Evolutionary conservation across 139 green algal species (phyloP).

Genomic region (Deuterostichococcus epilithicus): DNA sequence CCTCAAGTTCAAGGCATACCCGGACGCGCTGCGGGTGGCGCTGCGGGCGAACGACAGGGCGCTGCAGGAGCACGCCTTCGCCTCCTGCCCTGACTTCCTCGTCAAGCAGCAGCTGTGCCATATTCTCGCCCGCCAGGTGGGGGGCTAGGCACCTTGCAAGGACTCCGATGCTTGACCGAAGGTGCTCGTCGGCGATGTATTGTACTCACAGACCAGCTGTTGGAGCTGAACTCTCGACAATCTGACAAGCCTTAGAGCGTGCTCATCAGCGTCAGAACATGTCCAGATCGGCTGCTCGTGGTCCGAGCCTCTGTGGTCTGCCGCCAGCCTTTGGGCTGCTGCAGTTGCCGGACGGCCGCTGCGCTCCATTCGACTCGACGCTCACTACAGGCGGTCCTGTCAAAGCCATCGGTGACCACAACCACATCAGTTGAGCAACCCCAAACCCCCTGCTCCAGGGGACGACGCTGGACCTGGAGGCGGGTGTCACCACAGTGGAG

Average conservation of each 20-base stretch:
- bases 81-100: constrained; percentile 50
- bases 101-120: constrained; percentile 91
- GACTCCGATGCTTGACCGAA: constrained; percentile 16
- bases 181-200: constrained; percentile 17
- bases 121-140: constrained; percentile 78
- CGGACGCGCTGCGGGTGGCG: constrained; percentile 83
- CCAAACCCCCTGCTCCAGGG: neutral
- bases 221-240: too few species aligned
- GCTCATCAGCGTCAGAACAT: too few species aligned
- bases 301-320: too few species aligned
- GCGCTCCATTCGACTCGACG: too few species aligned
- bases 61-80: constrained; percentile 27
- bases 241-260: too few species aligned
- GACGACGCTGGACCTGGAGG: constrained; percentile 65
- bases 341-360: too few species aligned
- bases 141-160: neutral
- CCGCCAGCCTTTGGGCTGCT: too few species aligned
- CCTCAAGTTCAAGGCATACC: constrained; percentile 22
- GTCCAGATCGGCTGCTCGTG: too few species aligned
- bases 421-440: too few species aligned
- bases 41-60: constrained; percentile 54
- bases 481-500: constrained; percentile 61
- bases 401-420: too few species aligned
- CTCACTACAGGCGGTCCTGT: too few species aligned
- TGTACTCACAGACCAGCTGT: too few species aligned